These are phyloP conservation scores for Cymbidium sinense DNA, from an alignment of 106 monocot species.

Conservation along the genomic window DNA sequence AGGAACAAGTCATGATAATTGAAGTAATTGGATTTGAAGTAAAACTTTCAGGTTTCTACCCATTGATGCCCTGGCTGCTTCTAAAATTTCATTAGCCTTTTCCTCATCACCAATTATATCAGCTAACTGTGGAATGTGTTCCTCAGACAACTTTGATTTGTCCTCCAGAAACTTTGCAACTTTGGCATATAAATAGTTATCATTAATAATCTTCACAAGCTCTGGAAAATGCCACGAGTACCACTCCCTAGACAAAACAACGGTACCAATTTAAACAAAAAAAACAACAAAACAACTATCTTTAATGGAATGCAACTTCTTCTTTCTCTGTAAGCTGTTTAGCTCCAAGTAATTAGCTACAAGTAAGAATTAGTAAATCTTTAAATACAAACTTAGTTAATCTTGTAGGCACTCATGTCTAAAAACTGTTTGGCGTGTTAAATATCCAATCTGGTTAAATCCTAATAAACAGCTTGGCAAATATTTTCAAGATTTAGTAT, in stretches of 20 bases:
- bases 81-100: constrained; percentile 87
- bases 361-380: too few species aligned
- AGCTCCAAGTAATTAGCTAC: too few species aligned
- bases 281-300: not conserved
- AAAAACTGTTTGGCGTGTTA: too few species aligned
- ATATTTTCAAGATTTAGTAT: not conserved
- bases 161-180: constrained; percentile 69
- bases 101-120: constrained; percentile 94
- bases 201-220: constrained; percentile 82
- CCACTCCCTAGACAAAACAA: constrained; percentile 65
- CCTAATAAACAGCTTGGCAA: too few species aligned
- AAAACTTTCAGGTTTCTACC: constrained; percentile 36
- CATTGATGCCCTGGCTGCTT: constrained; percentile 98
- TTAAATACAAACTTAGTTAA: too few species aligned
- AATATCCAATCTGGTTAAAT: too few species aligned
- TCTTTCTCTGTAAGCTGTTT: too few species aligned
- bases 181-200: constrained; percentile 89
- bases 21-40: not conserved
- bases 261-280: not conserved
- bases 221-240: constrained; percentile 95
- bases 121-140: constrained; percentile 53
- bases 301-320: too few species aligned
- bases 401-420: too few species aligned
- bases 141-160: constrained; percentile 73
- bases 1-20: not conserved